phyloP scores from a whole-genome alignment of 2,329 filamentous ascomycete species.

The Stagonosporopsis chrysanthemi region DNA sequence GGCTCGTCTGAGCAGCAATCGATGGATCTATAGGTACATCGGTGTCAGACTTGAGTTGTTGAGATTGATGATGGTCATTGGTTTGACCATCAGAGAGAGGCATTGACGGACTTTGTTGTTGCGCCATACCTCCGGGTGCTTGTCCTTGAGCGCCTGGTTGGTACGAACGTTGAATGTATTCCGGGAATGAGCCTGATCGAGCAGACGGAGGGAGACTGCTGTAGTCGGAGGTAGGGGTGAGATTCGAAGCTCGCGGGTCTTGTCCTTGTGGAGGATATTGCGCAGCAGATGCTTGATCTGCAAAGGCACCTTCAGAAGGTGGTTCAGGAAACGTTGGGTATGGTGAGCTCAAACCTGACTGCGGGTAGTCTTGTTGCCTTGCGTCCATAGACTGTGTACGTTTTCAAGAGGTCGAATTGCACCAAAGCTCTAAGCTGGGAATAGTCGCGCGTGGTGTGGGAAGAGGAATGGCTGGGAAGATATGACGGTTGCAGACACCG shows the following conservation, averaged over 20 bases:
- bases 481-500: conserved; percentile 54
- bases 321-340: conserved; percentile 62
- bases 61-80: conserved; percentile 71
- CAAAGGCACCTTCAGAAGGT: conserved; percentile 82
- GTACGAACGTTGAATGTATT: conserved; percentile 85
- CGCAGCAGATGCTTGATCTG: conserved; percentile 94
- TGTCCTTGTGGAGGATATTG: conserved; percentile 80
- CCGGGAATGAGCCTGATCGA: conserved; percentile 84
- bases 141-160: conserved; percentile 76
- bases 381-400: conserved; percentile 61
- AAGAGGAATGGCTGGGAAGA: conserved; percentile 57
- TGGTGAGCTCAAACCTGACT: conserved; percentile 64
- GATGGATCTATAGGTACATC: conserved; percentile 99
- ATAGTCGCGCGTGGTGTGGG: conserved; percentile 48
- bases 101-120: conserved; percentile 98
- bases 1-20: conserved; percentile 90
- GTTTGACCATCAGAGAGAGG: conserved; percentile 80
- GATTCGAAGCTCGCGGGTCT: conserved; percentile 77
- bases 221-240: conserved; percentile 91
- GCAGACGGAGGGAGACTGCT: conserved; percentile 76
- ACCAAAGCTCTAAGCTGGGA: conserved; percentile 50
- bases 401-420: conserved; percentile 37
- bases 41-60: conserved; percentile 88
- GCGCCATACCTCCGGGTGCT: conserved; percentile 91
- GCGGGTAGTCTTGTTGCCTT: conserved; percentile 61